Conservation (phyloP, 495 filamentous ascomycete genomes). For the Physcia stellaris region DNA sequence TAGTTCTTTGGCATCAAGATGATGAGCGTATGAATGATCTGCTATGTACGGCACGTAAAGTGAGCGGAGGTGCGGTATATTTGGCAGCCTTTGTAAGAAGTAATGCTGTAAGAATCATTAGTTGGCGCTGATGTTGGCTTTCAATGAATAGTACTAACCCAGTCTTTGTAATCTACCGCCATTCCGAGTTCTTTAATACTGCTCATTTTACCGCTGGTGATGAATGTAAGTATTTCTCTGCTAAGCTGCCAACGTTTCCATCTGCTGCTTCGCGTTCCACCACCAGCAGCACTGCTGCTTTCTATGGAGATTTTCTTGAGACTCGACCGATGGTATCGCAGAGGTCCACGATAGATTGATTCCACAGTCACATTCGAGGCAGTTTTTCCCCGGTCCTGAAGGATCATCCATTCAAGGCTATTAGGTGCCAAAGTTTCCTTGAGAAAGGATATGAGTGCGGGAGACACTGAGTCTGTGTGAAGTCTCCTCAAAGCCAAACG, state of each 20-base stretch:
- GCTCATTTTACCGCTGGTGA: conserved; percentile 73
- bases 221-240: conserved; percentile 58
- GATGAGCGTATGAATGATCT: conserved; percentile 42
- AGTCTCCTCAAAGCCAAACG: conserved; percentile 63
- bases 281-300: conserved; percentile 38
- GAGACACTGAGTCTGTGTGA: conserved; percentile 70
- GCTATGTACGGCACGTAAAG: conserved; percentile 66
- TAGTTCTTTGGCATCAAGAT: conserved; percentile 54
- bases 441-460: conserved; percentile 65
- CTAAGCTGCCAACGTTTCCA: conserved; percentile 70
- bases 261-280: conserved; percentile 25
- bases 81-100: conserved; percentile 72
- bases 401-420: conserved; percentile 67
- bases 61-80: conserved; percentile 59
- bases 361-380: conserved; percentile 52
- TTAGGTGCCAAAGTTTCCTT: conserved; percentile 79
- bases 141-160: conserved; percentile 43
- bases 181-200: conserved; percentile 64
- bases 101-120: conserved; percentile 47
- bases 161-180: conserved; percentile 68
- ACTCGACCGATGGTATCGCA: conserved; percentile 60
- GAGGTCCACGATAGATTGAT: conserved; percentile 57
- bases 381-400: conserved; percentile 57
- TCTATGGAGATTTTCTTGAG: conserved; percentile 70
- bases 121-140: background rate